Percentiles rank a stretch among this genome's conserved stretches.
phyloP scores from a whole-genome alignment of 2,329 filamentous ascomycete genomes.

The Penicillium sp. region DNA sequence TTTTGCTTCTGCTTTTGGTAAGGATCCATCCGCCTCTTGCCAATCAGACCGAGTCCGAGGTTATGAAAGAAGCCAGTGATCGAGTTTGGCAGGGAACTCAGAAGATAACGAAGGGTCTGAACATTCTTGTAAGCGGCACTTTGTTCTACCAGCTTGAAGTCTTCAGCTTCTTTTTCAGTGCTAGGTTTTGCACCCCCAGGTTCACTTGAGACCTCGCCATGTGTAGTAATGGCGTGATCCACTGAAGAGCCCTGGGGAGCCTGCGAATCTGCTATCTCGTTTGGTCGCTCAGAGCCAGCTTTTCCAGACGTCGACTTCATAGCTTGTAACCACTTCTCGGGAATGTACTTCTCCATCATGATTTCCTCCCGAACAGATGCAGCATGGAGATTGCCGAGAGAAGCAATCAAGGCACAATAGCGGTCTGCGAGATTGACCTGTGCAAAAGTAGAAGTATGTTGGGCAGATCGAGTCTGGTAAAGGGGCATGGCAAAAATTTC shows the following conservation, averaged over 20 bases:
- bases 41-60: conserved; percentile 73
- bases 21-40: conserved; percentile 64
- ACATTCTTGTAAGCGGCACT: conserved; percentile 64
- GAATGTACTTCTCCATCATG: conserved; percentile 65
- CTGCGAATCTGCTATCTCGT: conserved; percentile 30
- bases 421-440: conserved; percentile 79
- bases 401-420: conserved; percentile 66
- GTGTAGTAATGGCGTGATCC: conserved; percentile 22
- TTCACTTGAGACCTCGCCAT: conserved; percentile 21
- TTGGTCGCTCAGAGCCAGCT: conserved; percentile 37
- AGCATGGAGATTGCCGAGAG: conserved; percentile 70
- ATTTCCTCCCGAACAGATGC: conserved; percentile 83
- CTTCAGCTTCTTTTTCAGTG: conserved; percentile 12
- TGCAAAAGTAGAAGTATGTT: conserved; percentile 60
- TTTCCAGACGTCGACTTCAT: conserved; percentile 40
- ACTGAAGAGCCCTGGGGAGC: conserved; percentile 19
- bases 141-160: conserved; percentile 24
- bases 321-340: conserved; percentile 52
- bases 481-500: conserved; percentile 63
- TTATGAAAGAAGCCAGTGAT: conserved; percentile 83
- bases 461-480: conserved; percentile 57
- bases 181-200: conserved; percentile 16
- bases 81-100: conserved; percentile 70
- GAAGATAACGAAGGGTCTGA: conserved; percentile 65
- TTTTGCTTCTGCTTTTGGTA: conserved; percentile 59